Base-by-base conservation (phyloP, 179 eudicot species). In the Nepenthes alata region DNA sequence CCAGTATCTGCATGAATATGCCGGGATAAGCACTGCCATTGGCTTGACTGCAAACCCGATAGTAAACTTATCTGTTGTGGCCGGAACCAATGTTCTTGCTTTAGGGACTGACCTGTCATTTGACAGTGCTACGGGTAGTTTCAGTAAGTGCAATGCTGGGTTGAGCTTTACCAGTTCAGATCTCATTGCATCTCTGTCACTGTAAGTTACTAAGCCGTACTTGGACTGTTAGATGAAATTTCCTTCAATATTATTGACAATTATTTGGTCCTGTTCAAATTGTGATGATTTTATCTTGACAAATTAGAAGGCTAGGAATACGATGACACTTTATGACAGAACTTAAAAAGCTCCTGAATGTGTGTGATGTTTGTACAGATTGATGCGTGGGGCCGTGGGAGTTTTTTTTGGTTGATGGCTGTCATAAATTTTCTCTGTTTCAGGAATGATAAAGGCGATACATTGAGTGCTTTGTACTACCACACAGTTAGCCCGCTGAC, bases 1-100 rank as follows among this genome's bases (percentile, higher is more conserved):
- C 57, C 96, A 86, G 63, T 91, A 91, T 77, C 70, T 84, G 76
- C 98, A 91, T 37, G 96, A 89, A 76, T 71, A 86, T 72, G 98
- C 98, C 69, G 96, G 96, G 53, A 89, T 91, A 45, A 86, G 80
- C 78, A 84, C 96, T 25, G 84, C 96, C 77, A 75, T 91, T 68
- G 98, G 98, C 6, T 63, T 84, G 74, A 81, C 86, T 60, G 96
- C 98, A 47, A 83, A 67, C 70, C 98, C 98, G 36, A 70, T 84
- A 34, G 81, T 89, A 57, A 84, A 86, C 84, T 91, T 91, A 68
- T 86, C 98, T 55, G 98, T 91, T 34, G 98, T 91, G 66, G 71
- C 78, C 61, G 98, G 98, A 59, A 91, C 71, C 66, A 69, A 70
- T 49, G 64, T 53, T 37, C 65, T 89, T 49, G 80, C 91, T 61